phyloP scores from a whole-genome alignment of 2,329 filamentous ascomycete species.

The Triangularia verruculosa region DNA sequence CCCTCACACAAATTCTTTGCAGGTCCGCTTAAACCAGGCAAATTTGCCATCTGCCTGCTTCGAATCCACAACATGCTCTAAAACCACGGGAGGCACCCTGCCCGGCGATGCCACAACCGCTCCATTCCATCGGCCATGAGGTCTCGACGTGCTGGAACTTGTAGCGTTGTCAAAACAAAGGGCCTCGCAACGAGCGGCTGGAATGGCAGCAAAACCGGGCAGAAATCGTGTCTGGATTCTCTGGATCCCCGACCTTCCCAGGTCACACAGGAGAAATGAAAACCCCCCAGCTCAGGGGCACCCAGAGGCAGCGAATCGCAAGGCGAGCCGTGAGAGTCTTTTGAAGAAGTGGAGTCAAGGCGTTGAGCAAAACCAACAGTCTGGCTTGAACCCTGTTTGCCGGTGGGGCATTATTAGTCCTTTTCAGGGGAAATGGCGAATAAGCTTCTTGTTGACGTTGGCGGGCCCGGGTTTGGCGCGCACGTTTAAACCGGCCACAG shows the following conservation, averaged over 20 bases:
- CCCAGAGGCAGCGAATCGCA: neutral
- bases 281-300: neutral
- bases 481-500: neutral
- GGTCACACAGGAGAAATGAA: neutral
- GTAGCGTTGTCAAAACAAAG: neutral
- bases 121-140: neutral
- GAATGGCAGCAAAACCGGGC: neutral
- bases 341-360: neutral
- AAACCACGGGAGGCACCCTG: neutral
- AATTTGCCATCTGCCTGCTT: neutral
- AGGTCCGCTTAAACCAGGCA: neutral
- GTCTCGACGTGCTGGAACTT: neutral
- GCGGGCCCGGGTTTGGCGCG: neutral
- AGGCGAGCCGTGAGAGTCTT: neutral
- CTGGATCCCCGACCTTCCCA: neutral
- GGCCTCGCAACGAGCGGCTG: neutral
- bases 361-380: neutral
- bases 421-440: neutral
- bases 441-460: neutral
- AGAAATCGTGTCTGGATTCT: neutral
- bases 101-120: neutral
- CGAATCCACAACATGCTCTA: neutral
- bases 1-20: constrained; percentile 5
- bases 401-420: neutral
- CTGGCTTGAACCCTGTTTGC: constrained; percentile 1